These are phyloP conservation scores for Colletotrichum plurivorum DNA, from an alignment of 2,329 filamentous ascomycete genomes.

Conservation along the genomic window DNA sequence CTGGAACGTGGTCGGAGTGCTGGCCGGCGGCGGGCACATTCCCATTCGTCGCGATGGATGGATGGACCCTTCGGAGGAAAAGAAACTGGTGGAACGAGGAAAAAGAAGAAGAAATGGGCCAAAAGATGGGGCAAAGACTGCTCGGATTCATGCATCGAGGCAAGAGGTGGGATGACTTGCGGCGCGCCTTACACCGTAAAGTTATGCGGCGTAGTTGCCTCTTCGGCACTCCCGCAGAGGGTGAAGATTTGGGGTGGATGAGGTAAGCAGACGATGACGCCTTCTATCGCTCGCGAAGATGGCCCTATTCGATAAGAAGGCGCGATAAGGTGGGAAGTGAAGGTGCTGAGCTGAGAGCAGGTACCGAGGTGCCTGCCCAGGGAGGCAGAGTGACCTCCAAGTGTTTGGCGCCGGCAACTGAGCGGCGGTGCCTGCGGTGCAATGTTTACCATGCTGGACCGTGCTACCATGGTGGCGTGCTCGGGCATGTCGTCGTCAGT, in stretches of 20 bases:
- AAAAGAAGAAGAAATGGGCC: not conserved
- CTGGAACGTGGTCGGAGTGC: not conserved
- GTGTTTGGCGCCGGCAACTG: conserved; percentile 14
- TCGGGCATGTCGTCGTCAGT: conserved; percentile 18
- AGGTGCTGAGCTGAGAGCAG: too few relatives aligned
- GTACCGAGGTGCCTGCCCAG: not conserved
- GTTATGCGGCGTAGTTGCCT: conserved; percentile 19
- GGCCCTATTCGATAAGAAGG: not conserved
- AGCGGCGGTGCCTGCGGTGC: conserved; percentile 6
- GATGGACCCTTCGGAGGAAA: not conserved
- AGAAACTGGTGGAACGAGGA: not conserved
- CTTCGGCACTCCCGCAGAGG: conserved; percentile 12
- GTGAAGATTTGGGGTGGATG: not conserved
- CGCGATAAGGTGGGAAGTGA: conserved; percentile 3
- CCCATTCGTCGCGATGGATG: not conserved
- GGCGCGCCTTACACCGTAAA: conserved; percentile 18
- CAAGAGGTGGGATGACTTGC: conserved; percentile 25
- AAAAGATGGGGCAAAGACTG: conserved; percentile 4
- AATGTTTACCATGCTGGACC: not conserved
- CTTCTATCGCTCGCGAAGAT: not conserved
- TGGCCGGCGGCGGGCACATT: not conserved
- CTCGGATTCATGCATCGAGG: conserved; percentile 27
- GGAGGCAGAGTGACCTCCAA: not conserved
- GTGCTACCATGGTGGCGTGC: conserved; percentile 12
- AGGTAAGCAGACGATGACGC: conserved; percentile 25